These are phyloP conservation scores for Globisporangium parvum DNA, from an alignment of 352 stramenopile species.

Conservation along the genomic window DNA sequence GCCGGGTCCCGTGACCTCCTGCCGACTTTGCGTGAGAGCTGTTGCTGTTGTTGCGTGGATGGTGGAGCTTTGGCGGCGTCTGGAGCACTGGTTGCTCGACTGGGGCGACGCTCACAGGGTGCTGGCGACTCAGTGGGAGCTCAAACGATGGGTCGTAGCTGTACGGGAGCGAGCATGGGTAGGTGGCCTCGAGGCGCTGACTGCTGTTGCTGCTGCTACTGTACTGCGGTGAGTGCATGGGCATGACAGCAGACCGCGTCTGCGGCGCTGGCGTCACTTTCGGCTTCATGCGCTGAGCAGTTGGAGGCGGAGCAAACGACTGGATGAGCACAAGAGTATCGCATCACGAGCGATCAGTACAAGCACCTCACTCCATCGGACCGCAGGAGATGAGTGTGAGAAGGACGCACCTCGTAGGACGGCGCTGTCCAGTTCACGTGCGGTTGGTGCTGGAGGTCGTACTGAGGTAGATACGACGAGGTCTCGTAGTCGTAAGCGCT, in stretches of 20 bases:
- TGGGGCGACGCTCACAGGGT: slow-evolving; percentile 5
- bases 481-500: background rate
- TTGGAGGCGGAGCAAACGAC: slow-evolving; percentile 1
- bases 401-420: slow-evolving; percentile 9
- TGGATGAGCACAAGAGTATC: background rate
- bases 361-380: background rate
- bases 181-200: background rate
- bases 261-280: slow-evolving; percentile 10
- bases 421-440: slow-evolving; percentile 3
- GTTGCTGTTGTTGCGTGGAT: background rate
- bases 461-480: background rate
- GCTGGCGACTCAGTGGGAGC: slow-evolving; percentile 4
- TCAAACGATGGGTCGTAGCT: slow-evolving; percentile 8
- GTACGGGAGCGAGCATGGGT: background rate
- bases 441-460: slow-evolving; percentile 1
- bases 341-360: background rate
- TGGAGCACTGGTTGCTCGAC: slow-evolving; percentile 6
- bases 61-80: slow-evolving; percentile 1
- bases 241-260: slow-evolving; percentile 5
- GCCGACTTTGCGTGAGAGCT: background rate
- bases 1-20: slow-evolving; percentile 2
- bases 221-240: slow-evolving; percentile 11
- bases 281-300: slow-evolving; percentile 5
- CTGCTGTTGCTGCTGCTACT: slow-evolving; percentile 2
- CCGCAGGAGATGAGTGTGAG: background rate